A percentile compares a stretch with the other conserved stretches of the same genome.
phyloP scores from a whole-genome alignment of 371 early-diverging fungal species.

The Syncephalis plumigaleata region DNA sequence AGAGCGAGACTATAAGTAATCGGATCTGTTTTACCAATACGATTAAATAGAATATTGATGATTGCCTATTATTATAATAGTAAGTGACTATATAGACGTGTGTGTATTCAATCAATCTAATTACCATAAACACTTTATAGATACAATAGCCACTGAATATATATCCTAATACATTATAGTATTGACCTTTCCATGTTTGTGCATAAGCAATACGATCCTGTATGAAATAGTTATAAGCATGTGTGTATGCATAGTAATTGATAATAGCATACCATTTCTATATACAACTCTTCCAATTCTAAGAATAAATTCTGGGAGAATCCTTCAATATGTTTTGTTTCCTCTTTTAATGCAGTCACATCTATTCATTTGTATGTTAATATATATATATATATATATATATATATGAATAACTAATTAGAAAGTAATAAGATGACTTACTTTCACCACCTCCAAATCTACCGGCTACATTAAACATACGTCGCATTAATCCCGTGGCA shows the following conservation, averaged over 20 bases:
- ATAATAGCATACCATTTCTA: slow-evolving; percentile 25
- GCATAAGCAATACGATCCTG: slow-evolving; percentile 41
- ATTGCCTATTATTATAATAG: slow-evolving; percentile 23
- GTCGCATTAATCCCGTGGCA: slow-evolving; percentile 19
- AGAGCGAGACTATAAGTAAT: slow-evolving; percentile 61
- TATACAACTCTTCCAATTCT: slow-evolving; percentile 40
- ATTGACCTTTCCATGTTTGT: slow-evolving; percentile 57
- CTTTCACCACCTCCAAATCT: slow-evolving; percentile 10
- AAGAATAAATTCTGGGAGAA: slow-evolving; percentile 33
- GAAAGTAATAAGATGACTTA: not conserved
- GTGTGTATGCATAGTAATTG: not conserved
- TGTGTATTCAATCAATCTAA: not conserved
- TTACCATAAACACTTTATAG: slow-evolving; percentile 63
- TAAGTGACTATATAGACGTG: not conserved
- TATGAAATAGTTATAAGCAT: not conserved
- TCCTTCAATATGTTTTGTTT: slow-evolving; percentile 39
- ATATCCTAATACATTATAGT: slow-evolving; percentile 54
- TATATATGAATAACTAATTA: not conserved
- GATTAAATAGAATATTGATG: slow-evolving; percentile 57
- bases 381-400: slow-evolving; percentile 1
- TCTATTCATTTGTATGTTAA: too few relatives aligned
- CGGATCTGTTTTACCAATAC: slow-evolving; percentile 66
- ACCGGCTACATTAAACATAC: slow-evolving; percentile 16
- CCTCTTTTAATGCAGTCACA: slow-evolving; percentile 18
- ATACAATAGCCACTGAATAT: slow-evolving; percentile 77